Percentiles rank a stretch among this genome's conserved stretches.
Conservation (phyloP, 202 grass and related monocot genomes). For the Tripidium arundinaceum region DNA sequence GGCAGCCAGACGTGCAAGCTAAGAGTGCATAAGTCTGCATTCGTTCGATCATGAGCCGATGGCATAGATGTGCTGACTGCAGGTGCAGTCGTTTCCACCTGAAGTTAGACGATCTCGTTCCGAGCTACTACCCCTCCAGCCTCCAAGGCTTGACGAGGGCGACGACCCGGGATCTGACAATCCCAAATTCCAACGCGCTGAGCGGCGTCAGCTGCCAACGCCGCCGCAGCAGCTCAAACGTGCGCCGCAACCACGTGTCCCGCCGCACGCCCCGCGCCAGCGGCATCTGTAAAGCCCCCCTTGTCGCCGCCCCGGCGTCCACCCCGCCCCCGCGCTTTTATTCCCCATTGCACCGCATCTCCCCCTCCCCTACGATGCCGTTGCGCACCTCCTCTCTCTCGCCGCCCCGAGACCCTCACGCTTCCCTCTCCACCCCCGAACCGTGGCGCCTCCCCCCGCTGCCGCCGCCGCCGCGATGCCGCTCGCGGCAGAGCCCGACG, state of each 20-base stretch:
- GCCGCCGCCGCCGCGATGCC: slow-evolving; percentile 28
- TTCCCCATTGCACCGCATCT: slow-evolving; percentile 30
- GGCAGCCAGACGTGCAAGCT: too few relatives aligned
- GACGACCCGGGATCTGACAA: neutral
- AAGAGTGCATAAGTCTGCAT: too few relatives aligned
- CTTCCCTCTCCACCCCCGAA: neutral
- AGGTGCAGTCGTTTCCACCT: too few relatives aligned
- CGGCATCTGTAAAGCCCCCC: slow-evolving; percentile 47
- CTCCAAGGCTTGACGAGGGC: neutral
- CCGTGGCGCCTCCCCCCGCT: slow-evolving; percentile 26
- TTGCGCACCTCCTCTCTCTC: slow-evolving; percentile 25
- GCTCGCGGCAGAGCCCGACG: slow-evolving; percentile 17
- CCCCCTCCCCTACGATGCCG: slow-evolving; percentile 31
- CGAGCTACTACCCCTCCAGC: neutral
- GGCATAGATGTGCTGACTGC: too few relatives aligned
- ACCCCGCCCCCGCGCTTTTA: slow-evolving; percentile 33
- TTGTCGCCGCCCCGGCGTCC: slow-evolving; percentile 29
- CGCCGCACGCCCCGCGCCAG: neutral
- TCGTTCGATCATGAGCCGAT: too few relatives aligned
- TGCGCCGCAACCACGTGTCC: slow-evolving; percentile 36
- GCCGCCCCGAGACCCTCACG: neutral
- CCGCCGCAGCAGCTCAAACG: slow-evolving; percentile 46
- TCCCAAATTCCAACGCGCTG: slow-evolving; percentile 28
- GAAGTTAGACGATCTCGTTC: too few relatives aligned
- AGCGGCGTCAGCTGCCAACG: slow-evolving; percentile 27